These are phyloP conservation scores for Cairneyella variabilis DNA, from an alignment of 495 filamentous ascomycete species.

Conservation along the genomic window DNA sequence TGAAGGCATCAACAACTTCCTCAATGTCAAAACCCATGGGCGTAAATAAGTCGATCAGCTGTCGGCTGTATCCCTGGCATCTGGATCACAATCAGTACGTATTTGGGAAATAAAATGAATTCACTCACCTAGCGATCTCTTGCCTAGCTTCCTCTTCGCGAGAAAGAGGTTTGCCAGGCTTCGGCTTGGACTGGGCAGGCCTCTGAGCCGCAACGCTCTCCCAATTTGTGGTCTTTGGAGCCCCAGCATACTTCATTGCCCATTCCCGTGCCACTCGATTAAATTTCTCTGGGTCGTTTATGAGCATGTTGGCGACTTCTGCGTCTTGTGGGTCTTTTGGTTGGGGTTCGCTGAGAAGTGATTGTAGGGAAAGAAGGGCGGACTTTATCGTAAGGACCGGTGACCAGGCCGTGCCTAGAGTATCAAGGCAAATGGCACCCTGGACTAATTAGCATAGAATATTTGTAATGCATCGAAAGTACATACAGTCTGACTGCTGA, in stretches of 20 bases:
- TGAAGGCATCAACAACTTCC: slow-evolving; percentile 79
- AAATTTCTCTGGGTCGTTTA: slow-evolving; percentile 73
- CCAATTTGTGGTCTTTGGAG: slow-evolving; percentile 51
- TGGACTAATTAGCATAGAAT: slow-evolving; percentile 31
- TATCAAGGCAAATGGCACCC: slow-evolving; percentile 98
- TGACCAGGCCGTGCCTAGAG: slow-evolving; percentile 84
- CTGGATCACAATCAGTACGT: slow-evolving; percentile 36
- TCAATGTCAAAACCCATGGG: slow-evolving; percentile 94
- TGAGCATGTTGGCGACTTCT: slow-evolving; percentile 89
- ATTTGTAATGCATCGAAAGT: not conserved
- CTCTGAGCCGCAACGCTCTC: not conserved
- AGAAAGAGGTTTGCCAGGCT: slow-evolving; percentile 12
- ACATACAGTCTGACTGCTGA: slow-evolving; percentile 90
- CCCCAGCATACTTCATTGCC: slow-evolving; percentile 80
- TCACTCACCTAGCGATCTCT: slow-evolving; percentile 8
- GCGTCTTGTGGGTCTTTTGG: slow-evolving; percentile 97
- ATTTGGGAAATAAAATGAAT: not conserved
- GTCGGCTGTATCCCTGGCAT: slow-evolving; percentile 86
- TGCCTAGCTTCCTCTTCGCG: slow-evolving; percentile 31
- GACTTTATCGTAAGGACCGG: slow-evolving; percentile 96
- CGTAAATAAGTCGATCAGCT: slow-evolving; percentile 82
- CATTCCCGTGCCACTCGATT: slow-evolving; percentile 83
- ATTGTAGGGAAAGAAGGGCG: slow-evolving; percentile 87
- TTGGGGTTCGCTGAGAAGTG: slow-evolving; percentile 87
- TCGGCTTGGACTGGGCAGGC: slow-evolving; percentile 10